phyloP scores from a whole-genome alignment of 2,329 filamentous ascomycete genomes.

The Alternaria sp. region DNA sequence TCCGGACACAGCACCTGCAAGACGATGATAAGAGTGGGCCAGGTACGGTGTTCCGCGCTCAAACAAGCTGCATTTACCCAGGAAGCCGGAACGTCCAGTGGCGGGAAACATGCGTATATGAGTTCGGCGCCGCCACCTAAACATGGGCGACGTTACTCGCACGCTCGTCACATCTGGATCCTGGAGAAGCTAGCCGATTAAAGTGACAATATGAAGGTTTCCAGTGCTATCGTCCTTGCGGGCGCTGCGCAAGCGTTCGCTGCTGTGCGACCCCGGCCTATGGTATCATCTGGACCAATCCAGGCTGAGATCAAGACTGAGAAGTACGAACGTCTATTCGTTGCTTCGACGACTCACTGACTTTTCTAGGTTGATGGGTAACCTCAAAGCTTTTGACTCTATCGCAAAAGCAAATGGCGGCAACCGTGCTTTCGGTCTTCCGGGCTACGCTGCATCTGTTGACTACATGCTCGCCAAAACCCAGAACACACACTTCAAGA shows the following conservation, averaged over 20 bases:
- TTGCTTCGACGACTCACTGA: background rate
- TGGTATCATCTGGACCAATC: conserved; percentile 49
- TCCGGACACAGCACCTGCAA: conserved; percentile 31
- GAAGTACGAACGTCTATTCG: conserved; percentile 27
- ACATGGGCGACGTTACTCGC: background rate
- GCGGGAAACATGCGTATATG: conserved; percentile 21
- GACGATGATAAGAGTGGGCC: conserved; percentile 31
- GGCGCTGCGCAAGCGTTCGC: conserved; percentile 34
- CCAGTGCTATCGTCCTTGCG: conserved; percentile 28
- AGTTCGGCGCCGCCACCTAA: conserved; percentile 7
- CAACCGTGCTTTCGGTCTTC: conserved; percentile 65
- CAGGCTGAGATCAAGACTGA: conserved; percentile 50
- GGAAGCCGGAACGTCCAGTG: conserved; percentile 4
- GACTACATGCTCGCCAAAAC: conserved; percentile 63
- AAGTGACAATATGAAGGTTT: conserved; percentile 35
- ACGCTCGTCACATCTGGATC: background rate
- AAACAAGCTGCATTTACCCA: conserved; percentile 22
- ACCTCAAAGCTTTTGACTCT: conserved; percentile 61
- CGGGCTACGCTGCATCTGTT: conserved; percentile 64
- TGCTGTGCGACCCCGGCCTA: conserved; percentile 24
- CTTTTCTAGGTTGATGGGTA: conserved; percentile 56
- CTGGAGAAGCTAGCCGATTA: background rate
- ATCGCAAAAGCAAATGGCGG: conserved; percentile 64
- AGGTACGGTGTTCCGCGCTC: conserved; percentile 14
- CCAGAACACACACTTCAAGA: conserved; percentile 46